Conservation (phyloP, 176 grass and related monocot species). For the Triticum aestivum region IWGSC_CS_RefSeq_v2.1 NC_057813.1:483198961-483199460, state of each 20-base stretch:
- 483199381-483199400: too few relatives aligned
- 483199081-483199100: background rate
- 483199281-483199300: background rate
- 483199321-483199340: too few relatives aligned
- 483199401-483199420: too few relatives aligned
- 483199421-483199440: too few relatives aligned
- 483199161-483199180: constrained; percentile 1
- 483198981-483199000: too few relatives aligned
- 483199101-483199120: background rate
- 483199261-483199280: background rate
- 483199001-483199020: too few relatives aligned
- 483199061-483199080: background rate
- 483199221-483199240: background rate
- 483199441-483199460: too few relatives aligned
- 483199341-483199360: too few relatives aligned
- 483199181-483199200: background rate
- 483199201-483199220: background rate
- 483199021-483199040: too few relatives aligned
- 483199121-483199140: background rate
- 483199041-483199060: background rate
- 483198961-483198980: too few relatives aligned
- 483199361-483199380: too few relatives aligned
- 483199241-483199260: background rate
- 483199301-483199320: background rate
- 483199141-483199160: constrained; percentile 14